Evolutionary conservation across 2,329 filamentous ascomycete species (phyloP).

Genomic region (Ophiostoma himal-ulmi): DNA sequence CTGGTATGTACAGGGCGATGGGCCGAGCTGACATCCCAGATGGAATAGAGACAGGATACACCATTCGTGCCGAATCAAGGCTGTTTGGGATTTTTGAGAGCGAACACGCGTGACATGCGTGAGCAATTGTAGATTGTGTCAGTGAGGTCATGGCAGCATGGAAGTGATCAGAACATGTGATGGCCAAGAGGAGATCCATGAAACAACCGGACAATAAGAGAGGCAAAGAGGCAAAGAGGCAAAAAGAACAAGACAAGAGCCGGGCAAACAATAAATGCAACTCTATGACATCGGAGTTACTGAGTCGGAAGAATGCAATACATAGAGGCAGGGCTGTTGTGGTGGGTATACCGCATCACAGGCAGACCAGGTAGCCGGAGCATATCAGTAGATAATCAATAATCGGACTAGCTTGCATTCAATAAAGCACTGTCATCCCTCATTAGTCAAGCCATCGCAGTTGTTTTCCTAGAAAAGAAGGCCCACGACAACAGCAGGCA

Average conservation of each 20-base stretch:
- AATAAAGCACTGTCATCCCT: background rate
- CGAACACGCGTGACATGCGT: background rate
- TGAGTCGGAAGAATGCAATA: background rate
- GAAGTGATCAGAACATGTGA: background rate
- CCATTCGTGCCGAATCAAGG: background rate
- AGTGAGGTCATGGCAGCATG: background rate
- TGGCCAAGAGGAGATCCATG: background rate
- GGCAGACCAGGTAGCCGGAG: background rate
- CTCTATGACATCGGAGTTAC: slow-evolving; percentile 1
- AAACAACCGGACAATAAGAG: background rate
- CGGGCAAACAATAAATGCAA: background rate
- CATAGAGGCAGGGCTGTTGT: background rate
- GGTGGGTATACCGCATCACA: background rate
- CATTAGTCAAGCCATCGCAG: background rate
- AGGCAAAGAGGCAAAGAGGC: background rate
- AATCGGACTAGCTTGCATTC: too few species aligned
- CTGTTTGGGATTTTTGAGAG: background rate
- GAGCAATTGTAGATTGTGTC: too few species aligned
- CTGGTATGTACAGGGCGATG: too few species aligned
- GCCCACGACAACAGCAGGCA: background rate
- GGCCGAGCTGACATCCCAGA: too few species aligned
- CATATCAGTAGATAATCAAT: background rate
- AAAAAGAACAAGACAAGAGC: background rate
- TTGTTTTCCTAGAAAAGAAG: background rate
- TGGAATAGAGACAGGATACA: background rate